phyloP scores from a whole-genome alignment of 2,329 filamentous ascomycete species.

The Macrophomina phaseolina region DNA sequence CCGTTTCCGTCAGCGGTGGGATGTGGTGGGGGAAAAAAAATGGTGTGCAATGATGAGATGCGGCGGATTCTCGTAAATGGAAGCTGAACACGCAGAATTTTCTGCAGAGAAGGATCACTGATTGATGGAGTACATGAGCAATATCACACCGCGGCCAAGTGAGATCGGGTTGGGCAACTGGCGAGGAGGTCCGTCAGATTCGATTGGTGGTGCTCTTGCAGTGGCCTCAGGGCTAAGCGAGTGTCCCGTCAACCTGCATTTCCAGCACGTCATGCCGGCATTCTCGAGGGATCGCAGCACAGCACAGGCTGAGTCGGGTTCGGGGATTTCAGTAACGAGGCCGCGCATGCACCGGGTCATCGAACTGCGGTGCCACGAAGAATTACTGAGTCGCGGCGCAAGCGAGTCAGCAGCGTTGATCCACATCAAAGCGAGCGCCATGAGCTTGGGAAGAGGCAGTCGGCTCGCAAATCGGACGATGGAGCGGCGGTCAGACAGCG shows the following conservation, averaged over 20 bases:
- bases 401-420: conserved; percentile 18
- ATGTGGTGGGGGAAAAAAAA: conserved; percentile 6
- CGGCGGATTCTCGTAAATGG: not conserved
- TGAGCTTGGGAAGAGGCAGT: conserved; percentile 2
- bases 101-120: not conserved
- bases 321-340: not conserved
- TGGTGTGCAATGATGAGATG: conserved; percentile 3
- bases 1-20: not conserved
- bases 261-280: not conserved
- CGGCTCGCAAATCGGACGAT: conserved; percentile 22
- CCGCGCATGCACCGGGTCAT: conserved; percentile 5
- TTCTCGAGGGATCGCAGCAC: not conserved
- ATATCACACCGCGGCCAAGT: not conserved
- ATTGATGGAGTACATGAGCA: not conserved
- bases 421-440: conserved; percentile 4
- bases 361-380: conserved; percentile 1
- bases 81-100: not conserved
- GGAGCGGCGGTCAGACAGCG: conserved; percentile 23
- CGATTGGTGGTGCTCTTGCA: not conserved
- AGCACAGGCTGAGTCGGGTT: not conserved
- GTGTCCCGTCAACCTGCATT: not conserved
- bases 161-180: not conserved
- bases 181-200: conserved; percentile 4
- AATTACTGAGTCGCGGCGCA: conserved; percentile 1
- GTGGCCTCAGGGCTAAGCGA: conserved; percentile 11